phyloP scores from a whole-genome alignment of 1,284 basidiomycete species.

The Trametes polyzona region DNA sequence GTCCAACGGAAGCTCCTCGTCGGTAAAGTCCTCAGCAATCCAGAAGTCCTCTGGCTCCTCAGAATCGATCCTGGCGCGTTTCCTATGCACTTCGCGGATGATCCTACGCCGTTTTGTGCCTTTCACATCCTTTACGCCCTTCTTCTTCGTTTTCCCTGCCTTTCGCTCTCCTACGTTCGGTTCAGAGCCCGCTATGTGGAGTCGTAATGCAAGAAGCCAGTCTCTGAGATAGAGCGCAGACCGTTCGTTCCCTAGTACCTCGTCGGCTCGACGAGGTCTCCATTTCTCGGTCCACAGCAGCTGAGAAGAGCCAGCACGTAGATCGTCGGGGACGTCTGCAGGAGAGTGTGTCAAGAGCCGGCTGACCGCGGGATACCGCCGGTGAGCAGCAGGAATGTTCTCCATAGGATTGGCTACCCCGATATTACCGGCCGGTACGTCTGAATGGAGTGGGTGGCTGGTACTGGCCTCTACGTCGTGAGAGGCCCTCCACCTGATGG shows the following conservation, averaged over 20 bases:
- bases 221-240: constrained; percentile 78
- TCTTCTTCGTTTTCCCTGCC: constrained; percentile 23
- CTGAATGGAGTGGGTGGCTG: neutral
- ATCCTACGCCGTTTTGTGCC: constrained; percentile 54
- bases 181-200: constrained; percentile 46
- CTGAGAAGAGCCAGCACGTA: neutral
- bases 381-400: constrained; percentile 27
- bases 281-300: constrained; percentile 75
- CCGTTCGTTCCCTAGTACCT: constrained; percentile 83
- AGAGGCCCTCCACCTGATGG: no score
- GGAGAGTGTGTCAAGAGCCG: constrained; percentile 39
- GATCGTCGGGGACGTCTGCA: no score
- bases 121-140: constrained; percentile 27
- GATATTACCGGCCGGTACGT: no score
- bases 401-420: no score
- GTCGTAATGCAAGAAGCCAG: constrained; percentile 77
- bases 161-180: constrained; percentile 29
- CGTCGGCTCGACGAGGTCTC: constrained; percentile 70
- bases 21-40: constrained; percentile 46
- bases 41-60: constrained; percentile 56
- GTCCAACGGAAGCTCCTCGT: constrained; percentile 37
- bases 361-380: constrained; percentile 56
- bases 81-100: constrained; percentile 51
- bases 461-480: no score
- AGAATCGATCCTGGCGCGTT: constrained; percentile 53